Conservation (phyloP, 306 rosid species). For the Cicer chorassanicum region DNA sequence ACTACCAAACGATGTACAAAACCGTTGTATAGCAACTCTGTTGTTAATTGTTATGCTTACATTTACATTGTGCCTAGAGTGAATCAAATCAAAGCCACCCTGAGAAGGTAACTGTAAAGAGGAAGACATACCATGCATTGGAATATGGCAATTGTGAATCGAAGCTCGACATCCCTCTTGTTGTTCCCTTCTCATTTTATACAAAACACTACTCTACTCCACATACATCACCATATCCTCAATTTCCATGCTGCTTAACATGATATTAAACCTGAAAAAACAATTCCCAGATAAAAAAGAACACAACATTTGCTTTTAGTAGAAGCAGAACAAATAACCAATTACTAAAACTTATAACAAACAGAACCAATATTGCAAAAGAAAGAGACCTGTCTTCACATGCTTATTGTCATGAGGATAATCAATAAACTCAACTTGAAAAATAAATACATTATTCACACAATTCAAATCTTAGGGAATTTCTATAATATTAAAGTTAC, state of each 20-base stretch:
- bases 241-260: constrained; percentile 28
- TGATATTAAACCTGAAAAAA: constrained; percentile 32
- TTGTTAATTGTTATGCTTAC: not conserved
- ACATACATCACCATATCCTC: constrained; percentile 29
- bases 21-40: not conserved
- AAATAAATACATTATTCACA: not conserved
- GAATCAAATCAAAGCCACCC: not conserved
- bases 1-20: not conserved
- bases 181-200: constrained; percentile 49
- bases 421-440: not conserved
- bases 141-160: constrained; percentile 43
- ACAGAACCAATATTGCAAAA: constrained; percentile 9
- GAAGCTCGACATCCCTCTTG: constrained; percentile 51
- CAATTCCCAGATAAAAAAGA: constrained; percentile 17
- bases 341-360: constrained; percentile 19
- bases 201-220: constrained; percentile 32
- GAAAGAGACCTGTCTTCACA: constrained; percentile 27
- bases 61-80: not conserved
- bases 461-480: not conserved
- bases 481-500: not conserved
- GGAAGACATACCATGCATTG: constrained; percentile 46
- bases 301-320: constrained; percentile 15
- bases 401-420: not conserved
- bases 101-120: constrained; percentile 4
- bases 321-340: not conserved